phyloP scores from a whole-genome alignment of 2,329 filamentous ascomycete species.

The Trichoderma gracile region DNA sequence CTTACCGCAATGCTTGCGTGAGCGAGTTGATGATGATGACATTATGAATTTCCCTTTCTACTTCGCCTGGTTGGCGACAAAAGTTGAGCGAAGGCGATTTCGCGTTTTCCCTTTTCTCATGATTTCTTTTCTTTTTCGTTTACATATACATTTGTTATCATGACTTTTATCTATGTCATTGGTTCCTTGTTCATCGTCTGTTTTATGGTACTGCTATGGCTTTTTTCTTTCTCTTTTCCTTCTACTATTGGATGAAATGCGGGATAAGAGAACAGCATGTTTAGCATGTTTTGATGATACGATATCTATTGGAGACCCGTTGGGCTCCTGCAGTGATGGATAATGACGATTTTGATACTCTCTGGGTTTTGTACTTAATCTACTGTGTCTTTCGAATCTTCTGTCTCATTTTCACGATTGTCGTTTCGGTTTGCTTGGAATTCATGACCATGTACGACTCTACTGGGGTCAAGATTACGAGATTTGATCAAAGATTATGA shows the following conservation, averaged over 20 bases:
- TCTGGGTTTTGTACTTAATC: slow-evolving; percentile 10
- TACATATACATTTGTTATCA: slow-evolving; percentile 22
- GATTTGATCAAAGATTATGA: slow-evolving; percentile 1
- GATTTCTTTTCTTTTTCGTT: slow-evolving; percentile 20
- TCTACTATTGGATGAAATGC: slow-evolving; percentile 21
- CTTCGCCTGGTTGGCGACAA: slow-evolving; percentile 15
- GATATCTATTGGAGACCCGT: slow-evolving; percentile 17
- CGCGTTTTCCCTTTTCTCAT: neutral
- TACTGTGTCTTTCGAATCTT: neutral
- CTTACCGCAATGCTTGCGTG: neutral
- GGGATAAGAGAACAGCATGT: slow-evolving; percentile 21
- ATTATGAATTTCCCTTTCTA: slow-evolving; percentile 24
- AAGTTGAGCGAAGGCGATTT: slow-evolving; percentile 16
- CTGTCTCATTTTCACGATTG: neutral
- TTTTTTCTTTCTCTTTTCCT: slow-evolving; percentile 19
- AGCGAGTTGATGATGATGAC: slow-evolving; percentile 34
- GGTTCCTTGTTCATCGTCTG: slow-evolving; percentile 11
- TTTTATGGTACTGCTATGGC: slow-evolving; percentile 20
- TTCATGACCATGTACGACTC: neutral
- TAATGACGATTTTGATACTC: slow-evolving; percentile 3
- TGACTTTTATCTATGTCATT: slow-evolving; percentile 23
- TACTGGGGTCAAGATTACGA: neutral
- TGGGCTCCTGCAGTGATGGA: slow-evolving; percentile 12
- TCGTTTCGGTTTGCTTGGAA: neutral
- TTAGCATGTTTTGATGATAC: slow-evolving; percentile 24